phyloP scores from a whole-genome alignment of 371 early-diverging fungal species.

The Neoconidiobolus thromboides region DNA sequence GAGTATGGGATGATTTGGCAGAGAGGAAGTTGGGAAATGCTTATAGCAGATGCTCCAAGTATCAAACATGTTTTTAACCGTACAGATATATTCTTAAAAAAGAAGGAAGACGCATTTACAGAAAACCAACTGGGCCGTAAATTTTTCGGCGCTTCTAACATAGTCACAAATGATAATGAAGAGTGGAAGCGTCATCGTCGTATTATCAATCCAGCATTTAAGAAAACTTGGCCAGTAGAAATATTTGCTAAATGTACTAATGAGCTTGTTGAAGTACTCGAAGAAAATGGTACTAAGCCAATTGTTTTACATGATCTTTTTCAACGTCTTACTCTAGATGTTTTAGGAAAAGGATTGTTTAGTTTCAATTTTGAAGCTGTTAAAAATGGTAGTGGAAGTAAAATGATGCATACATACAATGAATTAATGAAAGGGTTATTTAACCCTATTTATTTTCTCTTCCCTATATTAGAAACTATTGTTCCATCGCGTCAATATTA shows the following conservation, averaged over 20 bases:
- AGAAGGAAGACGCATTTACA: background rate
- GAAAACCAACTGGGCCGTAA: background rate
- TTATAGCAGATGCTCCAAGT: background rate
- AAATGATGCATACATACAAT: background rate
- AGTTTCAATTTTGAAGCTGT: conserved; percentile 4
- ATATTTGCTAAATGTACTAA: conserved; percentile 1
- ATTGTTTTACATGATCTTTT: background rate
- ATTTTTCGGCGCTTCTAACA: background rate
- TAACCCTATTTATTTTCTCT: conserved; percentile 1
- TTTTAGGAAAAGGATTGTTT: conserved; percentile 6
- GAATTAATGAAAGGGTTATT: background rate
- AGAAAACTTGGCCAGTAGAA: conserved; percentile 3
- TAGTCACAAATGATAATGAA: background rate
- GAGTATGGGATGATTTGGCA: background rate
- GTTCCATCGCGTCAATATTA: background rate
- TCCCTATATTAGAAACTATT: background rate
- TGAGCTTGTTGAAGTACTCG: background rate
- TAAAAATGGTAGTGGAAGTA: background rate
- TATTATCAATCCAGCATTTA: background rate
- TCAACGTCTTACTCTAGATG: conserved; percentile 1
- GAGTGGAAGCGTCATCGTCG: conserved; percentile 1
- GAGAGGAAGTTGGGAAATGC: background rate
- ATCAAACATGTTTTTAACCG: background rate
- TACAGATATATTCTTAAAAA: background rate
- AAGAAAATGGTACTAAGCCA: background rate